phyloP scores from a whole-genome alignment of 129 eudicot genomes.

The Artemisia tridentata region DNA sequence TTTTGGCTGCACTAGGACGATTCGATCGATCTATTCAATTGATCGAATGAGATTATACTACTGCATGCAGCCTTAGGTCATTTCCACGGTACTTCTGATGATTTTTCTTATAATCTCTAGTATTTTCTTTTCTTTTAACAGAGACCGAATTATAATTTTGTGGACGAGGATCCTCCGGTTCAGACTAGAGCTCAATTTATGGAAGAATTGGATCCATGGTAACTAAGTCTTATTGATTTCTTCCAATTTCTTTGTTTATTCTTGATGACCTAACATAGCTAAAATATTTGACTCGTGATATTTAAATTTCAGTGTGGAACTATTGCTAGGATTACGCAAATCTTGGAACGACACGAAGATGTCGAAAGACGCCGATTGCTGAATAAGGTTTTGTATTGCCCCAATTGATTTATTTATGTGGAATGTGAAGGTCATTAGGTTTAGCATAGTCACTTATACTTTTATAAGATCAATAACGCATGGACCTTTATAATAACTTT shows the following conservation, averaged over 20 bases:
- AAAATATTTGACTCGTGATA: slow-evolving; percentile 9
- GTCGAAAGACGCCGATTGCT: slow-evolving; percentile 87
- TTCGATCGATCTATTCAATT: too few relatives aligned
- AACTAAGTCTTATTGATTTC: background rate
- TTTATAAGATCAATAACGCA: too few relatives aligned
- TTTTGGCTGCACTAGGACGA: too few relatives aligned
- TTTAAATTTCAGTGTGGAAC: slow-evolving; percentile 48
- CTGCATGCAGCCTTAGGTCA: too few relatives aligned
- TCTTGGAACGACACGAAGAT: slow-evolving; percentile 6
- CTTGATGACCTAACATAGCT: slow-evolving; percentile 1
- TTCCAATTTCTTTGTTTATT: background rate
- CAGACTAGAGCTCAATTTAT: slow-evolving; percentile 22
- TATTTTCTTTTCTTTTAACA: slow-evolving; percentile 14
- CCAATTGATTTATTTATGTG: too few relatives aligned
- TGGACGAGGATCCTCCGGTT: slow-evolving; percentile 62
- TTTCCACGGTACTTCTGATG: slow-evolving; percentile 4
- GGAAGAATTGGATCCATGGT: slow-evolving; percentile 46
- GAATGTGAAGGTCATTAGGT: too few relatives aligned
- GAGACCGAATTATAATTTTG: slow-evolving; percentile 44
- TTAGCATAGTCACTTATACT: too few relatives aligned
- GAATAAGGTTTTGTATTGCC: background rate
- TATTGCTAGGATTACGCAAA: too few relatives aligned
- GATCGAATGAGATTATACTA: too few relatives aligned
- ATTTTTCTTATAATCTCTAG: slow-evolving; percentile 11
- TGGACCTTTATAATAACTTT: too few relatives aligned